Conservation (phyloP, 768 basidiomycete genomes). For the Terana coerulea region DNA sequence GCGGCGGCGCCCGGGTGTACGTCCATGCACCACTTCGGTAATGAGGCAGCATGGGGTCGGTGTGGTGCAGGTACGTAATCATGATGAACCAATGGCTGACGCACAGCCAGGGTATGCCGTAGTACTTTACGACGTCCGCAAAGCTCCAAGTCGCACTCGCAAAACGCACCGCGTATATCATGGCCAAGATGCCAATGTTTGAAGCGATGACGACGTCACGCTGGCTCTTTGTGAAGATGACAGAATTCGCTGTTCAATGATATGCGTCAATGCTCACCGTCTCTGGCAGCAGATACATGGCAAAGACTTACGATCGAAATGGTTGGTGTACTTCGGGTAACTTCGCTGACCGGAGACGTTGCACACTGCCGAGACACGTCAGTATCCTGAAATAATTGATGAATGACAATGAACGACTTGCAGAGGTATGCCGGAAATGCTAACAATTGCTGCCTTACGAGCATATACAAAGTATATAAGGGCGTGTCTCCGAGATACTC, state of each 20-base stretch:
- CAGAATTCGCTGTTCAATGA: conserved; percentile 41
- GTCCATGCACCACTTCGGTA: conserved; percentile 52
- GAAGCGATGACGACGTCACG: conserved; percentile 50
- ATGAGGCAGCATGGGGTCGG: conserved; percentile 49
- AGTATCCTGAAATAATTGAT: too few relatives aligned
- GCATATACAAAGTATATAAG: conserved; percentile 51
- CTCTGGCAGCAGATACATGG: not conserved
- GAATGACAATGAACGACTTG: conserved; percentile 34
- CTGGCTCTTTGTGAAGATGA: conserved; percentile 52
- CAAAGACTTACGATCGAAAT: conserved; percentile 53
- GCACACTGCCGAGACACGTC: conserved; percentile 31
- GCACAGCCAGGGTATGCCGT: conserved; percentile 40
- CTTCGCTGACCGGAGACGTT: conserved; percentile 59
- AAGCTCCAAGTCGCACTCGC: conserved; percentile 35
- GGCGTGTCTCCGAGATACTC: conserved; percentile 59
- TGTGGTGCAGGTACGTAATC: conserved; percentile 61
- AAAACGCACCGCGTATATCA: conserved; percentile 39
- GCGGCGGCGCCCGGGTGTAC: conserved; percentile 55
- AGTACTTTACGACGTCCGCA: conserved; percentile 30
- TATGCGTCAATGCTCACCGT: not conserved
- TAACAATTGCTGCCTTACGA: conserved; percentile 54
- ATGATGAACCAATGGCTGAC: conserved; percentile 50
- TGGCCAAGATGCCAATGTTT: conserved; percentile 50
- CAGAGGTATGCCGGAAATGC: conserved; percentile 61
- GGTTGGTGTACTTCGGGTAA: conserved; percentile 63